phyloP scores from a whole-genome alignment of 768 basidiomycete genomes.

The Tulasnella sp. region DNA sequence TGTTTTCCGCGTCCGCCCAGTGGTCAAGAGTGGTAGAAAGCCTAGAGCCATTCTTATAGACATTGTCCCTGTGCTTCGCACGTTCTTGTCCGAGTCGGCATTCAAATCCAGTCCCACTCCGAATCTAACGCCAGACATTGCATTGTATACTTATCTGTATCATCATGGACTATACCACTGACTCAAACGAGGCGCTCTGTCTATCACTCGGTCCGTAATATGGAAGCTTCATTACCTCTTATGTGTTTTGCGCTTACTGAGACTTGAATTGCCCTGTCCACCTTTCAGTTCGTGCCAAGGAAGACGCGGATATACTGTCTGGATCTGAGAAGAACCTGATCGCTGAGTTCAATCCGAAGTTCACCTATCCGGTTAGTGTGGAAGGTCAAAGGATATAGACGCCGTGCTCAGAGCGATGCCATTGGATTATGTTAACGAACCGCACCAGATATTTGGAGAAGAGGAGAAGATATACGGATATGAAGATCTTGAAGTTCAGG shows the following conservation, averaged over 20 bases:
- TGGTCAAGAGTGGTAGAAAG: no score
- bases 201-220: constrained; percentile 58
- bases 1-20: no score
- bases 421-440: neutral
- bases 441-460: constrained; percentile 79
- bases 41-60: no score
- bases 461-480: constrained; percentile 97
- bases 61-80: no score
- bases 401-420: neutral
- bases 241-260: constrained; percentile 11
- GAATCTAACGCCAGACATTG: no score
- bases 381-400: neutral
- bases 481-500: constrained; percentile 70
- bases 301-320: constrained; percentile 40
- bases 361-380: constrained; percentile 79
- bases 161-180: constrained; percentile 63
- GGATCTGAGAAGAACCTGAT: constrained; percentile 48
- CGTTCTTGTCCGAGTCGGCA: no score
- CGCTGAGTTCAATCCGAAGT: constrained; percentile 67
- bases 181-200: constrained; percentile 65
- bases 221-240: neutral
- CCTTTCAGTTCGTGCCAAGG: constrained; percentile 51
- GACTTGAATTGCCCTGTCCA: neutral
- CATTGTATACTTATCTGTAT: no score
- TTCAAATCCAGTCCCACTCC: no score